Base-by-base conservation (phyloP, 2,329 filamentous ascomycete species). In the Leptosphaerulina australis region DNA sequence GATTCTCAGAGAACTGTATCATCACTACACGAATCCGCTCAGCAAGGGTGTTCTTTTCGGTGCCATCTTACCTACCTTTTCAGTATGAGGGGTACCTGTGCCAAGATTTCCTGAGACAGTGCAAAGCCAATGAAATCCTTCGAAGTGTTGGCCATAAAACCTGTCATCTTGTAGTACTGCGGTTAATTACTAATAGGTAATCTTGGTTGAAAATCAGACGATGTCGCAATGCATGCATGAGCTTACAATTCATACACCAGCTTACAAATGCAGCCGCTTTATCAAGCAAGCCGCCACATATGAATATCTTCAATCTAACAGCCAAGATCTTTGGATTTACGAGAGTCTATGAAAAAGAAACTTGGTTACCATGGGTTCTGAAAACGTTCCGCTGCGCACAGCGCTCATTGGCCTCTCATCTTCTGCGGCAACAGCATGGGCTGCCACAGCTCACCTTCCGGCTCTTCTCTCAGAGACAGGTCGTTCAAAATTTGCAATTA, bases 371-470 rank as follows among this genome's bases (percentile, higher is more conserved):
- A 50, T 50, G 47, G 7, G 12, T 24, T 5, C 35, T 14, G 30
- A 44, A 24, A 6, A 9, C 9, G n/a, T 24, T 9, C 40, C 47
- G 14, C 8, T 45, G 20, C 47, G 40, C 12, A 45, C 40, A 20
- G 47, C 47, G 18, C 74, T 86, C 17, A 75, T 85, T 49, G 84
- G 83, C 35, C 80, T 86, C 43, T 85, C 81, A 1, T 71, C 79
- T 44, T 74, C 75, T 1, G 78, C 80, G 36, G 74, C 74, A 18
- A 77, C 75, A 3, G 77, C 78, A 0, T 87, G 83, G 83, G 83
- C 82, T 2, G 74, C 71, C 20, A 58, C 62, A 21, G 82, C 80
- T 2, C 84, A 87, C 59, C 76, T 87, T 0, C 82, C 85, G 0
- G 85, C 85, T 62, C 78, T 87, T 2, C 80, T 80, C 0, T 66